Percentiles rank a stretch among this genome's conserved stretches.
Conservation (phyloP, 2,329 filamentous ascomycete species). For the Taxawa tesnikishii region DNA sequence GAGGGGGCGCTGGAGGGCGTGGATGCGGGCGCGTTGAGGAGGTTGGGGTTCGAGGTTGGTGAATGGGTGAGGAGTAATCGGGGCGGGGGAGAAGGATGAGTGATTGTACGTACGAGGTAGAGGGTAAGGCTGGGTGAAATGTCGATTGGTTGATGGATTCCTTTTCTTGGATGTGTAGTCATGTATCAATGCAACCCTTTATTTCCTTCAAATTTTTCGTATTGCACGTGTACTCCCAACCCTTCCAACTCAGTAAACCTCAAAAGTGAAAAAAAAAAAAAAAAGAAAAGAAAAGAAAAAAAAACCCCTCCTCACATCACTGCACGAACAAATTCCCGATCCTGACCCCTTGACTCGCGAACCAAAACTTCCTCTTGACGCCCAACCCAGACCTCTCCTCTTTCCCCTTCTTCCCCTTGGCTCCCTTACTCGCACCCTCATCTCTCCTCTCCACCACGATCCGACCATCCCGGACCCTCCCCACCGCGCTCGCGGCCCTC, state of each 20-base stretch:
- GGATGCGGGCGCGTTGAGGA: constrained; percentile 45
- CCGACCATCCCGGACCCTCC: constrained; percentile 9
- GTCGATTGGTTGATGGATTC: no score
- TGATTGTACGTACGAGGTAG: not conserved
- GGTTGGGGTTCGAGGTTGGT: constrained; percentile 75
- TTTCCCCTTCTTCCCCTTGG: constrained; percentile 43
- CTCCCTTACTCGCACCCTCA: constrained; percentile 7
- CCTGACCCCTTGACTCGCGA: constrained; percentile 67
- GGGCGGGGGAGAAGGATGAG: constrained; percentile 2
- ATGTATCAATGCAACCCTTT: no score
- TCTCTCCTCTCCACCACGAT: constrained; percentile 1
- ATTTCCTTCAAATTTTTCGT: no score
- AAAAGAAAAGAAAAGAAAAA: not conserved
- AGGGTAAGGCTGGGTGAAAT: no score
- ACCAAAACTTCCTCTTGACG: constrained; percentile 63
- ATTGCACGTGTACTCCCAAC: no score
- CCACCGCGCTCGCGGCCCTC: constrained; percentile 33
- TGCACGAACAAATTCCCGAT: constrained; percentile 69
- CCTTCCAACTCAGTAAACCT: no score
- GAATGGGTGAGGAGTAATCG: constrained; percentile 52
- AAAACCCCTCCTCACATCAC: constrained; percentile 18
- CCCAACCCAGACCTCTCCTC: constrained; percentile 53
- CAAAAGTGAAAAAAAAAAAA: not conserved
- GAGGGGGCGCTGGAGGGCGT: constrained; percentile 14
- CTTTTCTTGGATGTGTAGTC: no score